Base-by-base conservation (phyloP, 306 rosid genomes). In the Dalbergia oliveri region DNA sequence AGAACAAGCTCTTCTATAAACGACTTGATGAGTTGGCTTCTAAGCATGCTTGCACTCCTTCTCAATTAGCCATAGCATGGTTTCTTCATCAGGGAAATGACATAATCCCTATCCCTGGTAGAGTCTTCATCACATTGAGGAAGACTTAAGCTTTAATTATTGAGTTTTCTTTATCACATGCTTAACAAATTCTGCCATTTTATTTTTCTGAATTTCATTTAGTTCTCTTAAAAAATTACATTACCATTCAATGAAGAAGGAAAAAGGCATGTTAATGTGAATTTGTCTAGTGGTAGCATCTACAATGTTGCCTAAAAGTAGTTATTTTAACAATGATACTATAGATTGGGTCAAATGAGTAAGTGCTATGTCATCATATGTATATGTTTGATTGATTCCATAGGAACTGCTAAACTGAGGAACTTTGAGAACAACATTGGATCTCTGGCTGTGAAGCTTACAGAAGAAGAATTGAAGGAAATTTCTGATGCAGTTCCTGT, bases 31-130 rank as follows among this genome's bases (percentile, higher is more conserved):
- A 57, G 18, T 68, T 84, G 84, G 90, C 93, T 79, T 80, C 81
- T 26, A 87, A 84, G 68, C 87, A 86, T 83, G 84, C 78, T 26
- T 89, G 92, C 77, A 63, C 87, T 69, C 90, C 90, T 78, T 84
- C 94, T 63, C 91, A 92, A 72, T 70, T 92, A 76, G 94, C 92
- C 73, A 75, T 92, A 68, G 88, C 97, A 18, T 90, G 94, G 94
- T 88, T 90, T 83, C 87, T 92, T 21, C 89, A 87, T 77, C 97
- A 87, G 81, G 92, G 88, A 69, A 85, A 83, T 39, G 86, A 88
- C 64, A 84, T 90, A 79, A 26, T 92, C 82, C 91, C 94, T 39
- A 88, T 92, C 61, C 97, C 97, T 16, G 97, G 93, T 92, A 87
- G 69, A 50, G 65, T 80, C 60, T 37, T 70, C 11, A 6, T 49